Evolutionary conservation across 345 rosid species (phyloP).

Genomic region (Bruguiera sexangula): DNA sequence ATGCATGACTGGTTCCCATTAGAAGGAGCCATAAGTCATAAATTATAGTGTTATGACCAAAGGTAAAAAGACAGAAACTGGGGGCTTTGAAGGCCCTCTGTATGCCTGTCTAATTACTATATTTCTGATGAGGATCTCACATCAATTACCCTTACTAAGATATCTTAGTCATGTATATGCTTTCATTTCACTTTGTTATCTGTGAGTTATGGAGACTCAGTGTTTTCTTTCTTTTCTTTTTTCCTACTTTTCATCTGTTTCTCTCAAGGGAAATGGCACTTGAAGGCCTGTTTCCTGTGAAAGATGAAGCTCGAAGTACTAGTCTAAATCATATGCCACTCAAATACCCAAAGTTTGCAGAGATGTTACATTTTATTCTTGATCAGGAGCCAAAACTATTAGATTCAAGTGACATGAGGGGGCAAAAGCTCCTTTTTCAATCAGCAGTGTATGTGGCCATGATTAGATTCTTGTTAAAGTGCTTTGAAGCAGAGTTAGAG

Average conservation of each 20-base stretch:
- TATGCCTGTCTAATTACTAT: background rate
- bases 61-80: background rate
- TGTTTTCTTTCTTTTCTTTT: constrained; percentile 5
- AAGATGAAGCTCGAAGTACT: constrained; percentile 41
- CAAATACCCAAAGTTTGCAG: constrained; percentile 66
- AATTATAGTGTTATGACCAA: background rate
- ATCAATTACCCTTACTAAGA: background rate
- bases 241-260: background rate
- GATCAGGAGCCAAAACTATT: constrained; percentile 71
- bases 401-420: constrained; percentile 62
- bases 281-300: constrained; percentile 70
- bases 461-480: constrained; percentile 72
- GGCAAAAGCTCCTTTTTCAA: constrained; percentile 74
- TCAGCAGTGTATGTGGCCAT: constrained; percentile 68
- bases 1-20: too few relatives aligned
- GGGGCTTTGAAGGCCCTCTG: background rate
- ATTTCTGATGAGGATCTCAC: background rate
- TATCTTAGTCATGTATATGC: too few relatives aligned
- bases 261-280: constrained; percentile 77
- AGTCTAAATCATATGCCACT: constrained; percentile 38
- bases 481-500: constrained; percentile 78
- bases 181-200: constrained; percentile 9
- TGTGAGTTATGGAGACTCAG: constrained; percentile 8
- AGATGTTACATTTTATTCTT: constrained; percentile 68
- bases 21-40: too few relatives aligned